Base-by-base conservation (phyloP, 1,284 basidiomycete species). In the Ceraceosorus guamensis region DNA sequence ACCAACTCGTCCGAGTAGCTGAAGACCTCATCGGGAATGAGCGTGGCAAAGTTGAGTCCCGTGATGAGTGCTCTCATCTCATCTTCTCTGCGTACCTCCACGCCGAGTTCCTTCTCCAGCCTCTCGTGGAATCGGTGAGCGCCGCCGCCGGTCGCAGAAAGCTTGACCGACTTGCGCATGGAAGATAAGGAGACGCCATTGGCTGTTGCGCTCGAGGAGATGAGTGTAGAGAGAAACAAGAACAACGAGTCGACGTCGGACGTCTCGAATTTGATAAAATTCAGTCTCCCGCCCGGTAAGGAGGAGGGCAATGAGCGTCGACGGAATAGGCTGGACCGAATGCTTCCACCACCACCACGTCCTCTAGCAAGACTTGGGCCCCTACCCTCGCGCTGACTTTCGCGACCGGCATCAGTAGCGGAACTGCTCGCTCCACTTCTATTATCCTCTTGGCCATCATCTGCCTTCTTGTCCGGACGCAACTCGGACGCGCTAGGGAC, bases 1-100 rank as follows among this genome's bases (percentile, higher is more conserved):
- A 97, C 92, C 65, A 97, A 84, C 78, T 96, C 88, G 78, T 99
- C 95, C 47, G 91, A 95, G 80, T 96, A 98, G 82, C 87, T 97
- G 78, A 97, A 99, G 35, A 92, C 92, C 78, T 99, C 95, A 78
- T 95, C 87, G 34, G 93, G 93, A 59, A 99, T 95, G 73, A 90
- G 85, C 33, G 89, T 87, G 77, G 97, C 89, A 79, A 99, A 99
- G 77, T 91, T 90, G 71, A 99, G 82, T 14, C 95, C 95, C 64
- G 92, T 88, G 65, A 98, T 98, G 70, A 98, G 79, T 73, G 93
- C 97, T 78, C 89, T 91, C 95, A 99, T 98, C 81, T 99, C 95
- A 77, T 98, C 95, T 78, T 97, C 93, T 56, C 86, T 80, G 59
- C 82, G 80, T 45, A 98, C 79, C 75, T 91, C 89, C 54, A 97